phyloP scores from a whole-genome alignment of 2,329 filamentous ascomycete species.

The Diaporthe longicolla region DNA sequence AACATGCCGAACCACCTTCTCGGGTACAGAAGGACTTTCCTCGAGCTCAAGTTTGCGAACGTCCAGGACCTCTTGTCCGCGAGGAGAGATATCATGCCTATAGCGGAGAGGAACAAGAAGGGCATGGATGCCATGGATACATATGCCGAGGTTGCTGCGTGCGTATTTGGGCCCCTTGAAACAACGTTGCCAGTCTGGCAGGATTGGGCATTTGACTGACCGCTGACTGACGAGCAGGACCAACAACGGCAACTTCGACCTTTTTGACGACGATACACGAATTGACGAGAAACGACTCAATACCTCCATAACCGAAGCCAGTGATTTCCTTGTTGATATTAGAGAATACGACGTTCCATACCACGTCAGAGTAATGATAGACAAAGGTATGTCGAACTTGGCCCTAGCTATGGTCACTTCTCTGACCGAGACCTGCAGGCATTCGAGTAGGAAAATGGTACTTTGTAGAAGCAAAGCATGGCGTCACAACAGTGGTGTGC shows the following conservation, averaged over 20 bases:
- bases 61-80: conserved; percentile 89
- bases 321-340: conserved; percentile 98
- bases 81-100: conserved; percentile 84
- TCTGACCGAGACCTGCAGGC: conserved; percentile 67
- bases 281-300: conserved; percentile 85
- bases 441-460: conserved; percentile 99
- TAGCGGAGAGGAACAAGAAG: conserved; percentile 97
- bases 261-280: conserved; percentile 91
- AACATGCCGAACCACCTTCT: conserved; percentile 95
- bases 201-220: conserved; percentile 45
- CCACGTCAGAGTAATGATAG: conserved; percentile 98
- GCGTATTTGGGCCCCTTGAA: conserved; percentile 45
- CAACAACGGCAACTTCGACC: conserved; percentile 84
- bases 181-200: conserved; percentile 23
- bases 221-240: conserved; percentile 63
- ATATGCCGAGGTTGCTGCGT: conserved; percentile 96
- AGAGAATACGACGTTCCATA: conserved; percentile 99
- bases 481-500: conserved; percentile 84
- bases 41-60: conserved; percentile 90
- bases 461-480: conserved; percentile 93
- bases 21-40: conserved; percentile 89
- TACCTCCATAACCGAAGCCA: conserved; percentile 84
- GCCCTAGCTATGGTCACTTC: background rate
- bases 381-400: conserved; percentile 60
- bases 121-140: conserved; percentile 98